phyloP scores from a whole-genome alignment of 169 alveolate genomes.

The Condylostoma magnum region DNA sequence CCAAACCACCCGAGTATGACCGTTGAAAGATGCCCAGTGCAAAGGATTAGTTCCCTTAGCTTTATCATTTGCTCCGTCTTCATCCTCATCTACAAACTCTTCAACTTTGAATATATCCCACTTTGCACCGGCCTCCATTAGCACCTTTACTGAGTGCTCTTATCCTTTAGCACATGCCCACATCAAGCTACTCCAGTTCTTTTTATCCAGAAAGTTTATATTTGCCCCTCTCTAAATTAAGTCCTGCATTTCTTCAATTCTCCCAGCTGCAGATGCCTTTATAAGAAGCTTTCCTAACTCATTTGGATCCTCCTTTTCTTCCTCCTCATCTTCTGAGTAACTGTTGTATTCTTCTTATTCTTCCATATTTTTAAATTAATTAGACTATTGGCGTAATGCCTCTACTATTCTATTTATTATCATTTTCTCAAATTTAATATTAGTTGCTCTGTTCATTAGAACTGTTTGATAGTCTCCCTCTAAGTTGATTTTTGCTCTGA shows the following conservation, averaged over 20 bases:
- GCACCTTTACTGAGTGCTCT: slow-evolving; percentile 45
- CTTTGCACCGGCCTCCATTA: slow-evolving; percentile 41
- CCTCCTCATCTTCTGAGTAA: slow-evolving; percentile 43
- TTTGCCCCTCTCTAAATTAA: slow-evolving; percentile 45
- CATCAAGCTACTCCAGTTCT: slow-evolving; percentile 61
- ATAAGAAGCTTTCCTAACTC: slow-evolving; percentile 41
- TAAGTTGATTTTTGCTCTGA: too few species aligned
- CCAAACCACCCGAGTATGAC: slow-evolving; percentile 58
- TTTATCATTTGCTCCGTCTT: slow-evolving; percentile 13
- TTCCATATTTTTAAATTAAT: not conserved
- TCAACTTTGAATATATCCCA: slow-evolving; percentile 28
- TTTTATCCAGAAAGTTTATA: slow-evolving; percentile 42
- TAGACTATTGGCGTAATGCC: too few species aligned
- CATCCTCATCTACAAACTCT: slow-evolving; percentile 33
- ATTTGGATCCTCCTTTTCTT: slow-evolving; percentile 32
- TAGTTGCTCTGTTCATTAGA: too few species aligned
- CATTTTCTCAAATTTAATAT: too few species aligned
- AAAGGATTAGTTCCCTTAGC: slow-evolving; percentile 61
- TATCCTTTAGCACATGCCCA: slow-evolving; percentile 70
- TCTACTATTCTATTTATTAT: too few species aligned
- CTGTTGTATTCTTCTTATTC: slow-evolving; percentile 5
- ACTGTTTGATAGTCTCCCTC: too few species aligned
- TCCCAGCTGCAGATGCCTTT: slow-evolving; percentile 59
- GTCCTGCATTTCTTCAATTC: slow-evolving; percentile 38
- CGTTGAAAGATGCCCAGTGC: slow-evolving; percentile 72